Conservation (phyloP, 176 grass and related monocot genomes). For the Saccharum spontaneum region DNA sequence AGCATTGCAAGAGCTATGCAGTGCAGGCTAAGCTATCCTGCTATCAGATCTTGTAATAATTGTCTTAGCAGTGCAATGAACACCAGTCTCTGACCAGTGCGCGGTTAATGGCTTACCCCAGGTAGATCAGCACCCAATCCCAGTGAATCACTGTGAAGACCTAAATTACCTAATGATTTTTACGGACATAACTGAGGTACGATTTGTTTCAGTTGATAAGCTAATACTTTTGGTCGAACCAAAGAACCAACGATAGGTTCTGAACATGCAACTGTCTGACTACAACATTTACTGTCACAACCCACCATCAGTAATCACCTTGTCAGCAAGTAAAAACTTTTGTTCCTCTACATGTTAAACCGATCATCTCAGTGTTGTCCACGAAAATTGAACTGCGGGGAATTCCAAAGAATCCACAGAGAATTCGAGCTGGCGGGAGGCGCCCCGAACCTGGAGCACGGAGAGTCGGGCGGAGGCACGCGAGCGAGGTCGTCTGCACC, state of each 20-base stretch:
- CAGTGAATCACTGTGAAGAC: neutral
- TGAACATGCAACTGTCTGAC: neutral
- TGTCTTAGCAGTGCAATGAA: neutral
- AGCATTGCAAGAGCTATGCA: neutral
- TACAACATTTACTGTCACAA: neutral
- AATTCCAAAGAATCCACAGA: too few species aligned
- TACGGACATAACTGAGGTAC: neutral
- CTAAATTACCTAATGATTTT: neutral
- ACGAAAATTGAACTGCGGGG: neutral
- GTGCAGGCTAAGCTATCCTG: neutral
- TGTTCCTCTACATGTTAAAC: neutral
- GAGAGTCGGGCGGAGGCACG: slow-evolving; percentile 63
- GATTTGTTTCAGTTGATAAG: neutral
- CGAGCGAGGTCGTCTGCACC: slow-evolving; percentile 46
- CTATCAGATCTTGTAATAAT: neutral
- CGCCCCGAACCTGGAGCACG: slow-evolving; percentile 59
- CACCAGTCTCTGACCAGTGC: neutral
- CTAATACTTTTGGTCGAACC: neutral
- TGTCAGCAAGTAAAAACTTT: neutral
- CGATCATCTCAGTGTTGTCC: neutral
- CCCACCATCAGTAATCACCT: neutral
- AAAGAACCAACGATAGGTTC: neutral
- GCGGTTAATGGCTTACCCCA: neutral
- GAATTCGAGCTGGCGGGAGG: neutral
- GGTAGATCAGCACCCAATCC: neutral